These are phyloP conservation scores for Ceratobasidium sp. DNA, from an alignment of 1,284 basidiomycete genomes.

Conservation along the genomic window DNA sequence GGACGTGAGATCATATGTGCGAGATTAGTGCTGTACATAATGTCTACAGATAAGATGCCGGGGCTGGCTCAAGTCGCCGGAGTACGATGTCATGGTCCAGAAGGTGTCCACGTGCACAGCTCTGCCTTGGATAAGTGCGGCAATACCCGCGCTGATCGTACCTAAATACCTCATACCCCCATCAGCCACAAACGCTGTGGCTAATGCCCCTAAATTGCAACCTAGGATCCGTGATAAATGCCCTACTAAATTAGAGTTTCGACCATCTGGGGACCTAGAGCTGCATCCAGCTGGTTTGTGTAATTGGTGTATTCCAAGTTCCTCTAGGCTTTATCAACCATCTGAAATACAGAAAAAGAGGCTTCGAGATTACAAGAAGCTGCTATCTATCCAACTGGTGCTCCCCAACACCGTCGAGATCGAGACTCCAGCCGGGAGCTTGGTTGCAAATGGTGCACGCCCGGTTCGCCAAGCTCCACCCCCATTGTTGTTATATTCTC, in stretches of 20 bases:
- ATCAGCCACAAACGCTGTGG: too few species aligned
- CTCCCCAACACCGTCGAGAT: conserved; percentile 25
- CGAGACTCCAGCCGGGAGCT: conserved; percentile 23
- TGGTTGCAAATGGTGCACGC: conserved; percentile 31
- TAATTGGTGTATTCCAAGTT: too few species aligned
- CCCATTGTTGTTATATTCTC: conserved; percentile 42
- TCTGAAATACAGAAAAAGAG: too few species aligned
- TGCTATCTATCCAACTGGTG: conserved; percentile 2
- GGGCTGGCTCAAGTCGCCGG: conserved; percentile 20
- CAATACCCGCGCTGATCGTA: not conserved
- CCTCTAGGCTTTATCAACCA: too few species aligned
- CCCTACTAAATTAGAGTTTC: too few species aligned
- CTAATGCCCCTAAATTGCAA: too few species aligned
- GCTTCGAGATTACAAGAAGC: not conserved
- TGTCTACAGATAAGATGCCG: conserved; percentile 19
- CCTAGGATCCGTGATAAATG: too few species aligned
- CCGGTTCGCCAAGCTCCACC: conserved; percentile 35
- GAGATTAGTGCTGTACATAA: conserved; percentile 28
- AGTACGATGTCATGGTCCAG: not conserved
- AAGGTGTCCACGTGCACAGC: not conserved
- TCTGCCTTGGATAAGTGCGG: not conserved
- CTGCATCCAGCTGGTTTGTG: too few species aligned
- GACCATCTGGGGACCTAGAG: too few species aligned
- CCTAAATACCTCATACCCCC: too few species aligned
- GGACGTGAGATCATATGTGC: conserved; percentile 37